Evolutionary conservation across 805 yeast genomes (phyloP).

Genomic region (Maudiozyma bulderi): DNA sequence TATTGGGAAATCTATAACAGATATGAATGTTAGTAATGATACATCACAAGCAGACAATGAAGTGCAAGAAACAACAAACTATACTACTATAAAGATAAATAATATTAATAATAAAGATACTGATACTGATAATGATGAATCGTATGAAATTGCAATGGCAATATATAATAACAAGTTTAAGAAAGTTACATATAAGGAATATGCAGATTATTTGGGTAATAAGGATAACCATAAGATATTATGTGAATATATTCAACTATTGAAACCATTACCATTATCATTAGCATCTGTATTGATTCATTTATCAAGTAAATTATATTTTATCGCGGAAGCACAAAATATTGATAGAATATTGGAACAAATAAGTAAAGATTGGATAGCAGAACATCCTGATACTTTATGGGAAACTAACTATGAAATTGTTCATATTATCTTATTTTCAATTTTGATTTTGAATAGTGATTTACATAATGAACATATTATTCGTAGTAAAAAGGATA

Average conservation of each 20-base stretch:
- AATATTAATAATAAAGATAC: neutral
- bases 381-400: conserved; percentile 33
- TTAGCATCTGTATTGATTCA: conserved; percentile 47
- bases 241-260: conserved; percentile 30
- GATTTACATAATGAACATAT: conserved; percentile 52
- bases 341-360: conserved; percentile 64
- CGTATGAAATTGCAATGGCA: conserved; percentile 21
- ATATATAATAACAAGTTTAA: conserved; percentile 27
- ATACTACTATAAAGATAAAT: too few relatives aligned
- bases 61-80: too few relatives aligned
- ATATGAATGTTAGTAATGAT: too few relatives aligned
- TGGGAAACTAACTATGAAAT: conserved; percentile 43
- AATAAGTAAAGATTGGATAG: conserved; percentile 55
- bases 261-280: conserved; percentile 39
- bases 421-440: conserved; percentile 64
- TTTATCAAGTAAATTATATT: conserved; percentile 56
- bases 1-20: too few relatives aligned
- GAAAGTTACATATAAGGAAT: conserved; percentile 32
- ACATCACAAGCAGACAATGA: too few relatives aligned
- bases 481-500: conserved; percentile 25
- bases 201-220: conserved; percentile 34
- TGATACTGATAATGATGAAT: neutral
- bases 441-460: conserved; percentile 64
- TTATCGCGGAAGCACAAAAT: conserved; percentile 76
- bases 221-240: conserved; percentile 24